Percentiles rank a stretch among this genome's conserved stretches.
phyloP scores from a whole-genome alignment of 495 filamentous ascomycete species.

The Pseudomonodictys pantanalensis region DNA sequence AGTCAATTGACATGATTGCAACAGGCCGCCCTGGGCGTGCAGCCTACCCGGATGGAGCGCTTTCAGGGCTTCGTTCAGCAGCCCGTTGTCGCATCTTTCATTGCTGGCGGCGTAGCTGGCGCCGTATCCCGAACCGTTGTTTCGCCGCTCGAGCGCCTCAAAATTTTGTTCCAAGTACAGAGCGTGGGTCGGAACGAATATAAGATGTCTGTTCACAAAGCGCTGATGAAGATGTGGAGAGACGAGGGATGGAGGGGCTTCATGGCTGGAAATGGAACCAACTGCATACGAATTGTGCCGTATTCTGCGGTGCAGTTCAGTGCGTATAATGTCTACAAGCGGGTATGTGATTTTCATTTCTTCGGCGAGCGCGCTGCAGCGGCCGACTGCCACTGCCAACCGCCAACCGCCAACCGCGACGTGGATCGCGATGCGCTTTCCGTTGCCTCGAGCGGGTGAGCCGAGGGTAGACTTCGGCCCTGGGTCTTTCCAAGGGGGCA shows the following conservation, averaged over 20 bases:
- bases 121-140: slow-evolving; percentile 97
- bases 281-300: slow-evolving; percentile 96
- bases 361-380: neutral
- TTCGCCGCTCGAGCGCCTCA: slow-evolving; percentile 89
- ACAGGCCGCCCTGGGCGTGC: slow-evolving; percentile 13
- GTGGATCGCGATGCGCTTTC: too few relatives aligned
- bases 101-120: slow-evolving; percentile 92
- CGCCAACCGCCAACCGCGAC: too few relatives aligned
- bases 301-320: slow-evolving; percentile 98
- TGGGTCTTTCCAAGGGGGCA: too few relatives aligned
- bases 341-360: slow-evolving; percentile 55
- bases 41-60: slow-evolving; percentile 17
- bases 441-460: too few relatives aligned
- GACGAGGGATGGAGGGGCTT: slow-evolving; percentile 96
- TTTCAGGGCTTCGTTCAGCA: slow-evolving; percentile 52
- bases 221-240: slow-evolving; percentile 86
- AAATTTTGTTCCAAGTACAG: slow-evolving; percentile 96
- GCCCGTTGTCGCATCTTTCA: slow-evolving; percentile 84
- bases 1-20: neutral
- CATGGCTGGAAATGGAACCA: slow-evolving; percentile 95
- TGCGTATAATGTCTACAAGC: slow-evolving; percentile 95
- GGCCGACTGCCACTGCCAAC: too few relatives aligned
- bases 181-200: slow-evolving; percentile 88
- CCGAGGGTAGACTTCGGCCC: too few relatives aligned
- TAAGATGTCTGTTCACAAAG: slow-evolving; percentile 83